Conservation (phyloP, 768 basidiomycete genomes). For the Podaxis sp. region DNA sequence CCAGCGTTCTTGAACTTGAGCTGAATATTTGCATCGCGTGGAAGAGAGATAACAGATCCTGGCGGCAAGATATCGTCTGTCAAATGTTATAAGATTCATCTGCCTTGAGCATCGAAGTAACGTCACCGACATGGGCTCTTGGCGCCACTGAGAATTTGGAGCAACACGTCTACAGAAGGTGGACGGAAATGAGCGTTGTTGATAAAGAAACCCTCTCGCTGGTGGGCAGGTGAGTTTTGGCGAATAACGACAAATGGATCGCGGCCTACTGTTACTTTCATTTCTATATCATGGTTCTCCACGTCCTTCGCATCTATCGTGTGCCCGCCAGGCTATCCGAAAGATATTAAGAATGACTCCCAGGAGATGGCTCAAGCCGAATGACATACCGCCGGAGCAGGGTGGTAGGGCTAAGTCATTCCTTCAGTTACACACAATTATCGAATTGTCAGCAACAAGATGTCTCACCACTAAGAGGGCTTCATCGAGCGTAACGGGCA, state of each 20-base stretch:
- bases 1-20: constrained; percentile 4
- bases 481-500: not conserved
- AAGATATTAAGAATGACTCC: not conserved
- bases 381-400: not conserved
- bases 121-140: constrained; percentile 23
- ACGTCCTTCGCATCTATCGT: not conserved
- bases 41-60: constrained; percentile 38
- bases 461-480: not conserved
- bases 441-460: not conserved
- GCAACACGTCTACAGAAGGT: constrained; percentile 34
- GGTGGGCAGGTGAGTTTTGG: not conserved
- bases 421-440: not conserved
- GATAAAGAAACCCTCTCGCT: constrained; percentile 19
- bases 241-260: too few relatives aligned
- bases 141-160: constrained; percentile 27
- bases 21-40: constrained; percentile 25
- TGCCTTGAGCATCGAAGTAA: not conserved
- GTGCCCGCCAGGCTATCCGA: not conserved
- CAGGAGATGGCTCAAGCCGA: not conserved
- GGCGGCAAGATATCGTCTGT: constrained; percentile 25
- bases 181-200: constrained; percentile 24
- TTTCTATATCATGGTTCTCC: not conserved
- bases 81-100: not conserved
- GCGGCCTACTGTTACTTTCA: not conserved
- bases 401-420: not conserved